phyloP scores from a whole-genome alignment of 805 yeast species.

The Tetrapisispora taiwanensis region DNA sequence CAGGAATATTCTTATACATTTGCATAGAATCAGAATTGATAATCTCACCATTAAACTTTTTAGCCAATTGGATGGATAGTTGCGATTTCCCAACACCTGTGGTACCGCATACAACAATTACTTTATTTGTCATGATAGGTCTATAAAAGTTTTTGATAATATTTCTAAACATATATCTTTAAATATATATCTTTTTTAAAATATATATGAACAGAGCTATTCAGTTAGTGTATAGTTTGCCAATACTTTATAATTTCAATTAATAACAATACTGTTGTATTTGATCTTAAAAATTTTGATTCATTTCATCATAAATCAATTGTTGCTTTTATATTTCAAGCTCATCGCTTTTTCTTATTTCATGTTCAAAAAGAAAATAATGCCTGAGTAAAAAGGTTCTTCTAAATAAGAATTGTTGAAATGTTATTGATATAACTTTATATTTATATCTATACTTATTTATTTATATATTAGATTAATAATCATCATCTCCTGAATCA shows the following conservation, averaged over 20 bases:
- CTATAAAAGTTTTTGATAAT: background rate
- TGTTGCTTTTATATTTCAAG: too few species aligned
- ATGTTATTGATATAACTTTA: background rate
- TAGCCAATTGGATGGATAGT: slow-evolving; percentile 56
- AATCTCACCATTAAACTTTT: slow-evolving; percentile 70
- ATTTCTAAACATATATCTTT: background rate
- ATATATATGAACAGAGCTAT: too few species aligned
- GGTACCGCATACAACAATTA: slow-evolving; percentile 75
- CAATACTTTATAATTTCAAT: too few species aligned
- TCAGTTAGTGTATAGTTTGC: too few species aligned
- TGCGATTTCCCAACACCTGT: slow-evolving; percentile 97
- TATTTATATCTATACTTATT: background rate
- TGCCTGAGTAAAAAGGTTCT: too few species aligned
- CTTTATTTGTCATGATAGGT: slow-evolving; percentile 16
- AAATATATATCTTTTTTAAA: background rate
- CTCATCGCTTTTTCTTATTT: too few species aligned
- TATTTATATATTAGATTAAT: background rate
- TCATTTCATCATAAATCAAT: too few species aligned
- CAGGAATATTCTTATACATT: slow-evolving; percentile 62
- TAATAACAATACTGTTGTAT: too few species aligned
- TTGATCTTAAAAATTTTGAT: too few species aligned
- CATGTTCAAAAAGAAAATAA: too few species aligned
- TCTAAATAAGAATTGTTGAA: too few species aligned
- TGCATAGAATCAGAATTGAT: slow-evolving; percentile 98
- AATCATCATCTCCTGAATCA: slow-evolving; percentile 32